Base-by-base conservation (phyloP, 148 eudicot species). In the Chenopodium album region DNA sequence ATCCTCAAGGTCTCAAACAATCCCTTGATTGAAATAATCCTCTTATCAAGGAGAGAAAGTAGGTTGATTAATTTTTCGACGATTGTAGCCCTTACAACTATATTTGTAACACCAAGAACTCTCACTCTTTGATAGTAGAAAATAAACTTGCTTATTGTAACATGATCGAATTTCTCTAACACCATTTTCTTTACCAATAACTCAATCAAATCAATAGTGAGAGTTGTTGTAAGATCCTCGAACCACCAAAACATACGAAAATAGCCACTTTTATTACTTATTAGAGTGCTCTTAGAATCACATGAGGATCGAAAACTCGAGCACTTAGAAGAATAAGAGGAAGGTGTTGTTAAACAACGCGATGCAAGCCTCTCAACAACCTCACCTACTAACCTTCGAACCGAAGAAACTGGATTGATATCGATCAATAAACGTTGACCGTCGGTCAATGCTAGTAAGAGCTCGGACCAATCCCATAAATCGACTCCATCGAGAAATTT, bases 381-480 rank as follows among this genome's bases (percentile, higher is more conserved):
- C 76, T 71, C 84, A 34, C 84, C 78, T 65, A 90, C 79, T 65
- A 87, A 76, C 75, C 76, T 76, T 19, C 80, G 84, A 9, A 89
- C 17, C 9, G 71, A 56, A 12, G 77, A 66, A 47, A 29, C 32
- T 74, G 71, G 62, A 28, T 60, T 50, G 22, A 71, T 28, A 50
- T 41, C 73, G 34, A 70, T 23, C 26, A 76, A 69, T 50, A 85
- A 82, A 65, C 78, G 37, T 66, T 90, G 92, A 77, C 86, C 79
- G 8, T 88, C 87, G 19, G 80, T 84, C 64, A 90, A 65, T 44
- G 87, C 83, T 0, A 37, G 34, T 32, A 92, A 19, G n/a, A 91
- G 86, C 34, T 92, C 92, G 17, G 89, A 75, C 94, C 94, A 91
- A 9, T 90, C 71, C 90, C 90, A 88, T 20, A 7, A 82, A 20